Evolutionary conservation across 2,329 filamentous ascomycete genomes (phyloP).

Genomic region (Pseudocercospora pini-densiflorae): DNA sequence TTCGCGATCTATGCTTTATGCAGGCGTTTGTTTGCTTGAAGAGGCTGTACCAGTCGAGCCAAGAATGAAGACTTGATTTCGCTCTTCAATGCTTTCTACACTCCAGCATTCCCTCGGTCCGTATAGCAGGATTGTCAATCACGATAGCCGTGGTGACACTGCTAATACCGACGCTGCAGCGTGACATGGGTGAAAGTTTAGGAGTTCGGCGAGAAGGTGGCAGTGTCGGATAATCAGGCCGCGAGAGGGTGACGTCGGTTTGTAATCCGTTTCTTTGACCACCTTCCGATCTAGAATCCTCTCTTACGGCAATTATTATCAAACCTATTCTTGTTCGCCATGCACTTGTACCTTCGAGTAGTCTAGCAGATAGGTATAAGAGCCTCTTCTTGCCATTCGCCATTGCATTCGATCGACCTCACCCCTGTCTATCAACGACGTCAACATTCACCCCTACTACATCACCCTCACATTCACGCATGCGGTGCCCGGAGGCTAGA

Average conservation of each 20-base stretch:
- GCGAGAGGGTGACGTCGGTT: neutral
- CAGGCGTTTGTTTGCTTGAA: neutral
- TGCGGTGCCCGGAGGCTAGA: slow-evolving; percentile 22
- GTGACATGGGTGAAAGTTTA: neutral
- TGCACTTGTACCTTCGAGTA: neutral
- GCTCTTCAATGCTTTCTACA: neutral
- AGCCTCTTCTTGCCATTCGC: neutral
- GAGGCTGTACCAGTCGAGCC: neutral
- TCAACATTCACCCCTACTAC: slow-evolving; percentile 1
- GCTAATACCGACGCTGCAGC: too few relatives aligned
- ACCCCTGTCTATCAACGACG: neutral
- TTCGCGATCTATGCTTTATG: neutral
- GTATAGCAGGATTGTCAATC: neutral
- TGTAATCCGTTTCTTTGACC: neutral
- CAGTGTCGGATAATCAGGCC: neutral
- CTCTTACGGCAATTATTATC: neutral
- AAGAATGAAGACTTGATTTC: neutral
- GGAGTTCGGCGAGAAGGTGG: too few relatives aligned
- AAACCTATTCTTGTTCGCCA: neutral
- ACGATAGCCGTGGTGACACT: neutral
- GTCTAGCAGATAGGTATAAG: neutral
- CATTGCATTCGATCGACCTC: neutral
- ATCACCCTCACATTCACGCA: slow-evolving; percentile 12
- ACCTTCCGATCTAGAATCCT: neutral
- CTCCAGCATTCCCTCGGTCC: neutral